Evolutionary conservation across 2,329 filamentous ascomycete species (phyloP).

Genomic region (Neospermospora avenae): DNA sequence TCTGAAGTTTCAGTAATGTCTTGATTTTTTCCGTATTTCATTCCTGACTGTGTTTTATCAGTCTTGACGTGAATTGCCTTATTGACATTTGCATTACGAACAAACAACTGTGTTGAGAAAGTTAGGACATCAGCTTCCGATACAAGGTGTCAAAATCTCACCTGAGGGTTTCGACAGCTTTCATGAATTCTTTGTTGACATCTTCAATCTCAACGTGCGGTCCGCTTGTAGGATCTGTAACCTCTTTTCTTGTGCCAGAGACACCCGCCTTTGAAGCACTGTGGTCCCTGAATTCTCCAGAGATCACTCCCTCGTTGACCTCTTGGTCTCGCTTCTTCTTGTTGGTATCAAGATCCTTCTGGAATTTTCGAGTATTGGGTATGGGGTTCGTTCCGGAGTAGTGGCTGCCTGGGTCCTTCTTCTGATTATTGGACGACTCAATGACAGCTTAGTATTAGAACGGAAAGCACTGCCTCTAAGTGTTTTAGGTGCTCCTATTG

Average conservation of each 20-base stretch:
- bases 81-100: constrained; percentile 86
- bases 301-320: constrained; percentile 53
- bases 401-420: constrained; percentile 54
- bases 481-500: not conserved
- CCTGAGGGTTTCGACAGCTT: constrained; percentile 70
- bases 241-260: constrained; percentile 51
- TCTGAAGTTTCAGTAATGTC: constrained; percentile 90
- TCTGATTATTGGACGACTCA: constrained; percentile 20
- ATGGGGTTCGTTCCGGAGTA: constrained; percentile 83
- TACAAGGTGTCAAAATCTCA: constrained; percentile 36
- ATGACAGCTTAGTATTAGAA: not conserved
- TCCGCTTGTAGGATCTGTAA: constrained; percentile 87
- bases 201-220: constrained; percentile 84
- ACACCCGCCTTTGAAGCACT: constrained; percentile 36
- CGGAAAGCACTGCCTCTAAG: too few relatives aligned
- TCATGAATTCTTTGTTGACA: constrained; percentile 66
- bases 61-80: constrained; percentile 72
- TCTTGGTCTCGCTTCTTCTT: constrained; percentile 72
- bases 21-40: constrained; percentile 80
- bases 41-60: constrained; percentile 64
- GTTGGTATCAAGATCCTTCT: constrained; percentile 72
- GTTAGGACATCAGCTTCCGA: not conserved
- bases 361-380: constrained; percentile 82
- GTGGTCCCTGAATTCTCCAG: constrained; percentile 43
- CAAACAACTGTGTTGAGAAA: constrained; percentile 55